Base-by-base conservation (phyloP, 306 rosid species). In the Lathyrus sativus region DNA sequence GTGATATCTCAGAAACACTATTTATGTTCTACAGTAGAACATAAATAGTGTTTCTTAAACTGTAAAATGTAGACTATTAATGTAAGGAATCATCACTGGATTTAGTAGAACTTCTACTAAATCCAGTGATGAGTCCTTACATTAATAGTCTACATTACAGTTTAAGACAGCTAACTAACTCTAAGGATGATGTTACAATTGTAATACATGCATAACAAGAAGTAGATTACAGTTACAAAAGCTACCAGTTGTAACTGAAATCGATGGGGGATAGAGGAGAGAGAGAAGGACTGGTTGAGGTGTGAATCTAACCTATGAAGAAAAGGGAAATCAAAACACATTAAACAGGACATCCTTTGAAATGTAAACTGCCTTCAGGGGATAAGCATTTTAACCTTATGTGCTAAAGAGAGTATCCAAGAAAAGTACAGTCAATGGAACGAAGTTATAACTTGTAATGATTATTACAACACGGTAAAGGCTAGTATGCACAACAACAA, bases 231-330 rank as follows among this genome's bases (percentile, higher is more conserved):
- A 60, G 14, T 17, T 35, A 53, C 33, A 35, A 37, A 17, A 60
- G 28, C 35, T 3, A 57, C 31, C 62, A 7, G 42, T 57, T 57
- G 63, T 56, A 56, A 28, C 62, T 56, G 18, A 55, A 55, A 28
- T 26, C 18, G 38, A 55, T 11, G 38, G 18, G 63, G 64, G 24
- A 8, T 13, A 13, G 24, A 33, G n/a, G 37, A 7, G 7, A 58
- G 64, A 31, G 19, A 58, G 24, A 14, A 3, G 29, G 28, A 15
- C 26, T 15, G 14, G n/a, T 37, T 9, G 46, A 37, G 48, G 29
- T 35, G 13, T 14, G 65, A 15, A 15, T 37, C 65, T 60, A 60
- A 37, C 9, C 46, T 33, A 9, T 60, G 65, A 61, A 61, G 66
- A 61, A 37, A 14, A 15, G 17, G 66, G 48, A 38, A 61, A 37